Evolutionary conservation across 345 rosid species (phyloP), one percentile per base, ranked within the genome.

Genomic region (Microthlaspi erraticum): DNA sequence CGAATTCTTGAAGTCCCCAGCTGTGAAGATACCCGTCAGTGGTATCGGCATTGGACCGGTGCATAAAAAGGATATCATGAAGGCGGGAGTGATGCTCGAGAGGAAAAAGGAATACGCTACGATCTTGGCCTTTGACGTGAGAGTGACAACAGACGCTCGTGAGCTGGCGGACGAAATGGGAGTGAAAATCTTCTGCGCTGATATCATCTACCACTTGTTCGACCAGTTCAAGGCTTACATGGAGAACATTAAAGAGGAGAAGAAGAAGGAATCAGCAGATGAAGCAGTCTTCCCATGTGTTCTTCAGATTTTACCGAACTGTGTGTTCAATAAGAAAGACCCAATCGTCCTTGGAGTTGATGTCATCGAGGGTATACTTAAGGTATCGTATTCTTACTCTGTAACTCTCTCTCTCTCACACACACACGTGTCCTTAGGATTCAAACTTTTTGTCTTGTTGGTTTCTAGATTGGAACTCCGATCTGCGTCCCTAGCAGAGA

Each of bases 241-340:
- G 51, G 87, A 83, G 68, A 83, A 79, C 56, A 82, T 91, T 67
- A 93, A 86, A 81, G 98, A 93, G 78, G 98, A 87, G 81, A 91
- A 87, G 81, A 91, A 85, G 90, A 88, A 66, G 80, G 97, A 89
- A 84, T 87, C 94, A 50, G 98, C 94, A 0, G 92, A 87, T 10
- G 97, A 93, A 74, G 98, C 92, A 19, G 94, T 93, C 55, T 93
- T 93, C 84, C 98, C 97, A 18, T 93, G 96, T 57, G 86, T 89
- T 56, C 88, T 93, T 63, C 41, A 81, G 82, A 93, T 90, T 55
- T 39, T 93, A 64, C 96, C 95, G 11, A 81, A 83, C 78, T 87
- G 92, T 60, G 79, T 87, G 56, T 94, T 91, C 83, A 88, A 86
- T 78, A 91, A 86, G 82, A 89, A 82, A 81, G 93, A 91, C 72